A percentile compares a stretch with the other conserved stretches of the same genome.
phyloP scores from a whole-genome alignment of 2,329 filamentous ascomycete genomes.

The Zasmidium angulare region DNA sequence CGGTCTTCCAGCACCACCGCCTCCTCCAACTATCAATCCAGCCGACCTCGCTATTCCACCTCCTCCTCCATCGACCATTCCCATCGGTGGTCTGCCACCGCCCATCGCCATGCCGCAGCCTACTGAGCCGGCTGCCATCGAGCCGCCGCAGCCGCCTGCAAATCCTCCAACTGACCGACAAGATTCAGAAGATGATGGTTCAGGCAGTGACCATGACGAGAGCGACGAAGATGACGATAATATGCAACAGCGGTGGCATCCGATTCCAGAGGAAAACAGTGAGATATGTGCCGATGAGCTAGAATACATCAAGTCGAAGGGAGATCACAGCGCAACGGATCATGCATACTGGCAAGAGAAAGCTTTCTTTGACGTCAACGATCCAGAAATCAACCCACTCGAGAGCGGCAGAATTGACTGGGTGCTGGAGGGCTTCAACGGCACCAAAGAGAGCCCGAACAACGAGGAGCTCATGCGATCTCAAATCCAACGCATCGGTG shows the following conservation, averaged over 20 bases:
- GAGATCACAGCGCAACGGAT: conserved; percentile 57
- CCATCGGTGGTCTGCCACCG: background rate
- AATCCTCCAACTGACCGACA: background rate
- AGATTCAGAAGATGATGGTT: conserved; percentile 4
- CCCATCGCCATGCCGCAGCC: background rate
- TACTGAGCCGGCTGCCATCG: background rate
- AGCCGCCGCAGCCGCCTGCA: background rate
- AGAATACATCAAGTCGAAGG: conserved; percentile 54
- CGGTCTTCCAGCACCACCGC: background rate
- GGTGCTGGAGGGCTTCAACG: conserved; percentile 59
- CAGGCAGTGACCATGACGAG: conserved; percentile 24
- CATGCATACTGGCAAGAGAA: conserved; percentile 59
- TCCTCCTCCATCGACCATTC: background rate
- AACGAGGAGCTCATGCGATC: conserved; percentile 60
- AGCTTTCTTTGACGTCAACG: conserved; percentile 56
- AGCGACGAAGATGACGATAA: conserved; percentile 32
- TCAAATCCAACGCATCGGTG: conserved; percentile 55
- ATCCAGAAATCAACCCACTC: conserved; percentile 57
- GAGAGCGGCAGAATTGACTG: conserved; percentile 59
- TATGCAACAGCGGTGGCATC: conserved; percentile 29
- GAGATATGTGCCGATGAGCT: conserved; percentile 58
- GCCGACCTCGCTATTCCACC: background rate
- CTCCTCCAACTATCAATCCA: background rate
- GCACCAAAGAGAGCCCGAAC: conserved; percentile 61
- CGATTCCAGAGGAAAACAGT: conserved; percentile 57